A percentile compares a stretch with the other conserved stretches of the same genome.
phyloP scores from a whole-genome alignment of 306 rosid genomes.

The Pterocarpus macrocarpus region DNA sequence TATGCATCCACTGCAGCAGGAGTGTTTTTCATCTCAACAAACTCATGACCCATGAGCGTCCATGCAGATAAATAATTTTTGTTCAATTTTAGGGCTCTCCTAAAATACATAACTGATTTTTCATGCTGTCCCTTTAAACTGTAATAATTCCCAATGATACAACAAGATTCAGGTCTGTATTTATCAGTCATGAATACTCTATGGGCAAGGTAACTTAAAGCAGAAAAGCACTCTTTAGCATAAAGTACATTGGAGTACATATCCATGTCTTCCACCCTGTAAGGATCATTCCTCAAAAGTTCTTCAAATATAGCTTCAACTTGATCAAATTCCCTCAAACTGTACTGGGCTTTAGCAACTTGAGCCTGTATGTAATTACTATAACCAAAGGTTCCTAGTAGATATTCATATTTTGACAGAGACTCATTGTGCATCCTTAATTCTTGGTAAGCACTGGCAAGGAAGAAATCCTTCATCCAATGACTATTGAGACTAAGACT shows the following conservation, averaged over 20 bases:
- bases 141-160: constrained; percentile 96
- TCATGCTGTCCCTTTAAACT: constrained; percentile 98
- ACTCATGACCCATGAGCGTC: constrained; percentile 99
- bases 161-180: constrained; percentile 97
- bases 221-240: constrained; percentile 87
- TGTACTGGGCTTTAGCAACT: constrained; percentile 91
- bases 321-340: constrained; percentile 90
- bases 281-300: constrained; percentile 91
- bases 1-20: constrained; percentile 98
- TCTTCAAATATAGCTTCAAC: constrained; percentile 98
- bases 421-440: constrained; percentile 90
- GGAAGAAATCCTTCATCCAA: constrained; percentile 98
- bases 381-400: constrained; percentile 77
- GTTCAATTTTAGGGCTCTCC: constrained; percentile 95
- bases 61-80: constrained; percentile 95
- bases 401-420: constrained; percentile 74
- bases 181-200: constrained; percentile 93
- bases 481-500: constrained; percentile 87
- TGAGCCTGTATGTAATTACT: constrained; percentile 96
- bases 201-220: constrained; percentile 96
- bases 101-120: constrained; percentile 90
- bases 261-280: constrained; percentile 97
- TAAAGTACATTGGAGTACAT: constrained; percentile 98
- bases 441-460: constrained; percentile 88
- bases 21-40: constrained; percentile 97